Percentiles rank a stretch among this genome's conserved stretches.
phyloP scores from a whole-genome alignment of 768 basidiomycete genomes.

The Naematelia encephala region DNA sequence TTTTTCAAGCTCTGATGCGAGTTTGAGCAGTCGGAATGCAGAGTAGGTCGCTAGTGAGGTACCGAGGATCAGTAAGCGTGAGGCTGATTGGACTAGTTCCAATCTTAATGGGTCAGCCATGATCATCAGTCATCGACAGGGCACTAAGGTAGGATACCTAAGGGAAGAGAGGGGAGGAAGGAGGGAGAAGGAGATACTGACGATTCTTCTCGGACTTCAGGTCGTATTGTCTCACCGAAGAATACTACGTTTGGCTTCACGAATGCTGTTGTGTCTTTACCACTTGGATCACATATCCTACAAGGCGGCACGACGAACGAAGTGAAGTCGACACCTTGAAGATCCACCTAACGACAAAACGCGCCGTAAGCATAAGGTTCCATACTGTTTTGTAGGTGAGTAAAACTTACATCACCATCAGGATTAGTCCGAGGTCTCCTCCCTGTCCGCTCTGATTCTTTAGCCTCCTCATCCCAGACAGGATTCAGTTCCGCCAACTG shows the following conservation, averaged over 20 bases:
- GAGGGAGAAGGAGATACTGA: slow-evolving; percentile 51
- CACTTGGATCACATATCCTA: slow-evolving; percentile 61
- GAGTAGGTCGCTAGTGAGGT: slow-evolving; percentile 92
- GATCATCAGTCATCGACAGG: no score
- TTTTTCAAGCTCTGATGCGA: slow-evolving; percentile 70
- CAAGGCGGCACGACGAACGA: slow-evolving; percentile 79
- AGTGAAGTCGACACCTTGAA: slow-evolving; percentile 72
- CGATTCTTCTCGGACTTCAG: slow-evolving; percentile 67
- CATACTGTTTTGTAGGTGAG: no score
- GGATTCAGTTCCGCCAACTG: slow-evolving; percentile 72
- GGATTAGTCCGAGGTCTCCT: slow-evolving; percentile 71
- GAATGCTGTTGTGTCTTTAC: slow-evolving; percentile 56
- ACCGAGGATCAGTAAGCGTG: slow-evolving; percentile 74
- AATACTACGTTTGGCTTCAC: slow-evolving; percentile 82
- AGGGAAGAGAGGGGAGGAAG: background rate
- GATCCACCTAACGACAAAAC: slow-evolving; percentile 75
- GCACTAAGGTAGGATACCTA: background rate
- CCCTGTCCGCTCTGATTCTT: slow-evolving; percentile 57
- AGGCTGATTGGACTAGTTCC: slow-evolving; percentile 47
- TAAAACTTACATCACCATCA: slow-evolving; percentile 81
- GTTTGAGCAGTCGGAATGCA: slow-evolving; percentile 78
- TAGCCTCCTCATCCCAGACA: slow-evolving; percentile 62
- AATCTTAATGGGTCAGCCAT: slow-evolving; percentile 7
- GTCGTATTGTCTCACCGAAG: slow-evolving; percentile 82
- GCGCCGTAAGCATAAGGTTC: no score